Evolutionary conservation across 2,329 filamentous ascomycete species (phyloP).

Genomic region (Fusarium nurragi): DNA sequence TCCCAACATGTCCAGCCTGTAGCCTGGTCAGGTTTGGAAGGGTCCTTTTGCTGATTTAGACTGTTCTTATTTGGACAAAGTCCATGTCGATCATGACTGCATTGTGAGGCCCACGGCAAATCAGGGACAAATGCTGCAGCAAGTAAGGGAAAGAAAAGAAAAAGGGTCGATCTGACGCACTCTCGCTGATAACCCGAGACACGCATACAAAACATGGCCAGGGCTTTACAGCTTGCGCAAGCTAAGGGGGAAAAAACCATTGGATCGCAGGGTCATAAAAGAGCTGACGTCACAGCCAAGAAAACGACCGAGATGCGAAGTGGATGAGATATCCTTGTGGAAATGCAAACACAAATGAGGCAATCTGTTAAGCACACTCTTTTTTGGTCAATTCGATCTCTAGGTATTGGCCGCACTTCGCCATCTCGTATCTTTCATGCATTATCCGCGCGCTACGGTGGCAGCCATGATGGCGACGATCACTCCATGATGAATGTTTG

Average conservation of each 20-base stretch:
- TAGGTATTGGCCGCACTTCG: background rate
- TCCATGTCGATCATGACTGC: slow-evolving; percentile 22
- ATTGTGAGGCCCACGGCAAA: background rate
- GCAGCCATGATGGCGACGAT: slow-evolving; percentile 8
- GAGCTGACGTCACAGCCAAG: slow-evolving; percentile 39
- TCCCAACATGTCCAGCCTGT: background rate
- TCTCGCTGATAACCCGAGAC: slow-evolving; percentile 24
- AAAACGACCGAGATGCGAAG: slow-evolving; percentile 15
- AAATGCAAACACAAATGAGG: slow-evolving; percentile 5
- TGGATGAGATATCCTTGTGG: slow-evolving; percentile 8
- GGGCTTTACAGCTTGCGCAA: slow-evolving; percentile 15
- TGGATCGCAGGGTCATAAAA: slow-evolving; percentile 14
- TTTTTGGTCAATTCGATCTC: slow-evolving; percentile 13
- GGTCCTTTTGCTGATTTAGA: background rate
- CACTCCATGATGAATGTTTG: slow-evolving; percentile 2
- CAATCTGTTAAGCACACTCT: slow-evolving; percentile 16
- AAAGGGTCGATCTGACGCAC: slow-evolving; percentile 17
- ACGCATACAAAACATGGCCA: slow-evolving; percentile 18
- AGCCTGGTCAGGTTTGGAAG: background rate
- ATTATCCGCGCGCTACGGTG: slow-evolving; percentile 1
- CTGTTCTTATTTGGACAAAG: background rate
- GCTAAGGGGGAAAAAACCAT: background rate
- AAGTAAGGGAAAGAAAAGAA: background rate
- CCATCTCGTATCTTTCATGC: slow-evolving; percentile 17
- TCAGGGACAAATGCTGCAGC: background rate